Conservation (phyloP, 352 stramenopile species). For the Blastocystis sp. region DNA sequence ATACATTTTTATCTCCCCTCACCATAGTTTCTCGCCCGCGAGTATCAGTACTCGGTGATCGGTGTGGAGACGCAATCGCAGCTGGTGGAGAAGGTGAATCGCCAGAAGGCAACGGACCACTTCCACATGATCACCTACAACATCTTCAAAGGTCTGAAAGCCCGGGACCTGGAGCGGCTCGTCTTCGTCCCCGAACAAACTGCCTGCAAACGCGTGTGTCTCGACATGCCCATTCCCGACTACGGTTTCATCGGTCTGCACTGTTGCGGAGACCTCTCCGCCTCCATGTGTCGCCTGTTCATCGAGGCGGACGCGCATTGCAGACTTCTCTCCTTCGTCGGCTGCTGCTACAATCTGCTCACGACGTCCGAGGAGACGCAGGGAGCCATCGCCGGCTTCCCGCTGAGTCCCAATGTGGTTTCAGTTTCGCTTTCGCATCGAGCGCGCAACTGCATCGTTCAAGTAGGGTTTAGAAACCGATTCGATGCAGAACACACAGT, state of each 20-base stretch:
- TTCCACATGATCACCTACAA: constrained; percentile 51
- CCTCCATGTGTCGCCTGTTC: constrained; percentile 51
- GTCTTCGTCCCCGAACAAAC: neutral
- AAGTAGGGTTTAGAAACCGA: neutral
- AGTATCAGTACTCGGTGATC: constrained; percentile 10
- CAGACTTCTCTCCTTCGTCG: constrained; percentile 25
- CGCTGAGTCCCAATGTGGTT: neutral
- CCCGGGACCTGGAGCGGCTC: neutral
- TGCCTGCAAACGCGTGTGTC: neutral
- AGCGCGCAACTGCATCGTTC: neutral
- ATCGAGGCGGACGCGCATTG: neutral
- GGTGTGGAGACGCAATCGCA: constrained; percentile 22
- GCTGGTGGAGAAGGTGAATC: constrained; percentile 36
- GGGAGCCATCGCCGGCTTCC: neutral
- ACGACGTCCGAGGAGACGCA: neutral
- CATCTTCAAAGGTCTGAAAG: constrained; percentile 6
- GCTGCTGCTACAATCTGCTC: constrained; percentile 45
- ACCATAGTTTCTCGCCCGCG: constrained; percentile 4
- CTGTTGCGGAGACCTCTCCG: constrained; percentile 40
- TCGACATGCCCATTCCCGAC: neutral
- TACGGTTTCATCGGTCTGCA: constrained; percentile 46
- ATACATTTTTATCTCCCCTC: neutral
- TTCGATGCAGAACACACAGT: constrained; percentile 13
- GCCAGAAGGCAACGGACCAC: neutral
- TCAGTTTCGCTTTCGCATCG: neutral